phyloP scores from a whole-genome alignment of 1,284 basidiomycete species.

The Cryptococcus depauperatus region DNA sequence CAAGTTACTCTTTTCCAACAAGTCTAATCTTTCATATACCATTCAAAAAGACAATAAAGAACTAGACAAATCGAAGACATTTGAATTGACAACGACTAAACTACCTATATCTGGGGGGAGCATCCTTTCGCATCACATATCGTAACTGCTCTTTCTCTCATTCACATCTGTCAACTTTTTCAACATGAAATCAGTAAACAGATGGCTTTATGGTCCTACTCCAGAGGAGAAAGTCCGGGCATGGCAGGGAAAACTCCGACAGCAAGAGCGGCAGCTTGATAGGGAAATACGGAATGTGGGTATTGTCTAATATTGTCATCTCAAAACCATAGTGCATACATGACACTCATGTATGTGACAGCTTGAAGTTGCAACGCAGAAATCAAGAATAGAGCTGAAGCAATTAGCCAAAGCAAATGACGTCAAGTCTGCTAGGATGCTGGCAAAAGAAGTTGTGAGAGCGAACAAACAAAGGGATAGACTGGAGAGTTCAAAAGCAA shows the following conservation, averaged over 20 bases:
- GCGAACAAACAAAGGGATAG: constrained; percentile 91
- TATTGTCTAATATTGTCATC: background rate
- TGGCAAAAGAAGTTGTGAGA: constrained; percentile 89
- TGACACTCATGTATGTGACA: constrained; percentile 38
- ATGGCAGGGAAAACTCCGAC: constrained; percentile 78
- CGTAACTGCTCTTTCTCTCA: too few species aligned
- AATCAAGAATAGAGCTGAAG: constrained; percentile 76
- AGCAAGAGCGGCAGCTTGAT: constrained; percentile 72
- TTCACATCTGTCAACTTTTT: too few species aligned
- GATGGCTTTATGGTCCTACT: constrained; percentile 84
- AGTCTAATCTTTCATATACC: too few species aligned
- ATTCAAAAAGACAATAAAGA: too few species aligned
- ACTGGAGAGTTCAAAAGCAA: constrained; percentile 83
- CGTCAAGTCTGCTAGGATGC: constrained; percentile 79
- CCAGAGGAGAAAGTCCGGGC: constrained; percentile 80
- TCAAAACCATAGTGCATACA: too few species aligned
- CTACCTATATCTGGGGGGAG: too few species aligned
- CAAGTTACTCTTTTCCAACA: too few species aligned
- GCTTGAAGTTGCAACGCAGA: constrained; percentile 74
- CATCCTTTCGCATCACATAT: too few species aligned
- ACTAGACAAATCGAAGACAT: too few species aligned
- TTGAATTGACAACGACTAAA: too few species aligned
- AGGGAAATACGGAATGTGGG: constrained; percentile 86
- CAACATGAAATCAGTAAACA: constrained; percentile 43
- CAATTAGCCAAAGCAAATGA: constrained; percentile 87